phyloP scores from a whole-genome alignment of 352 stramenopile genomes.

The Pythium sp. region DNA sequence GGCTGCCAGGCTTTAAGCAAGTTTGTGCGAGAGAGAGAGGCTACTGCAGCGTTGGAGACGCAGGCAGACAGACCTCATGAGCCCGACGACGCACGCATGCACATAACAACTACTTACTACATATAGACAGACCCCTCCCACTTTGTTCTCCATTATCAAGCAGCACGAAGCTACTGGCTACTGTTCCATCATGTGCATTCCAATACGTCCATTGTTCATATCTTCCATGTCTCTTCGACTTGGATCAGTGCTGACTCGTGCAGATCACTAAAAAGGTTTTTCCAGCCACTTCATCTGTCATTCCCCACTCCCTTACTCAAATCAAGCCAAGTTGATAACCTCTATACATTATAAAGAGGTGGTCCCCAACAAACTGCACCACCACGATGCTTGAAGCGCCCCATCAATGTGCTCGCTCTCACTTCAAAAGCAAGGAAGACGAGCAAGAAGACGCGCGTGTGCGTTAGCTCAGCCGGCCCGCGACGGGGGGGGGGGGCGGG shows the following conservation, averaged over 20 bases:
- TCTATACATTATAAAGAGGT: not conserved
- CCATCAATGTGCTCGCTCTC: not conserved
- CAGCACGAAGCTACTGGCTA: not conserved
- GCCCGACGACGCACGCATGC: not conserved
- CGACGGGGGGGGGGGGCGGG: no score
- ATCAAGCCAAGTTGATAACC: not conserved
- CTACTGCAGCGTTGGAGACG: not conserved
- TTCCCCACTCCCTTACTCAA: not conserved
- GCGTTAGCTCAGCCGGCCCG: not conserved
- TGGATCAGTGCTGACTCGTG: no score
- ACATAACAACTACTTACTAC: conserved; percentile 6
- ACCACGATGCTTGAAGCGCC: not conserved
- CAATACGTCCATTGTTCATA: not conserved
- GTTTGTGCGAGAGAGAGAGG: not conserved
- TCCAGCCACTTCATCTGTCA: not conserved
- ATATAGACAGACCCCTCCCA: conserved; percentile 4
- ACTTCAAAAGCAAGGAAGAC: not conserved
- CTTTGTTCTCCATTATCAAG: not conserved
- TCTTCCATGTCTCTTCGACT: not conserved
- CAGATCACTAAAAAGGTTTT: no score
- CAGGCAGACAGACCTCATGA: not conserved
- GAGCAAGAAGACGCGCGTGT: not conserved
- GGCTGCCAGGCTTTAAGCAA: not conserved
- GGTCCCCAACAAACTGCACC: not conserved
- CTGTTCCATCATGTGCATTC: no score